Evolutionary conservation across 2,329 filamentous ascomycete species (phyloP), one percentile per base, ranked within the genome.

Genomic region (Fusarium tricinctum): DNA sequence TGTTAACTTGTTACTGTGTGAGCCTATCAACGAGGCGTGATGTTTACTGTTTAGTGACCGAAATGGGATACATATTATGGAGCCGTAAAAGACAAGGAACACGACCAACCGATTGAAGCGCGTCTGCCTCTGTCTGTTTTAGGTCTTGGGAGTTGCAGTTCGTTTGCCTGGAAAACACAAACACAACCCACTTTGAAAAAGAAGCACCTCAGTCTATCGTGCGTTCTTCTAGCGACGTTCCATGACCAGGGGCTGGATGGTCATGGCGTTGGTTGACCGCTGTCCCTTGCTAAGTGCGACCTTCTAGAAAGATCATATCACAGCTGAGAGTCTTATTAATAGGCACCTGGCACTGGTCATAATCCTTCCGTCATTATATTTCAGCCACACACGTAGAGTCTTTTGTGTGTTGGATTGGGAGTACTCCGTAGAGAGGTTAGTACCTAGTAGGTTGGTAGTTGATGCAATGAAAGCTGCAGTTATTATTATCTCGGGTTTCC

Each of bases 201-300:
- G 66, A 69, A 69, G 59, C 63, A 73, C 59, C 55, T 55, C 64
- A 73, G 69, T 66, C 65, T 69, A 53, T 63, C 47, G 51, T 62
- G 63, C 62, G 62, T 56, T 66, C 58, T 74, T 74, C 72, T 74
- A 73, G 72, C 64, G 72, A 68, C 69, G 62, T 74, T 74, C 72
- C 58, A 74, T 45, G 58, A 68, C 70, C 53, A 54, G 71, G 72
- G 70, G 66, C 51, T 46, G 48, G 68, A 40, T 73, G 71, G 60
- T 59, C 72, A 61, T 66, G 68, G 72, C 72, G 72, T 49, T 66
- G 57, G 48, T 32, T 66, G 52, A 50, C 50, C 49, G 61, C 51
- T 66, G 68, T 59, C 49, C 70, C 70, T 54, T 67, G 70, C 51
- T 52, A 46, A 42, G 58, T 58, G 53, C 54, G 42, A 53, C 63